phyloP scores from a whole-genome alignment of 352 stramenopile genomes.

The Pythium folliculosum region DNA sequence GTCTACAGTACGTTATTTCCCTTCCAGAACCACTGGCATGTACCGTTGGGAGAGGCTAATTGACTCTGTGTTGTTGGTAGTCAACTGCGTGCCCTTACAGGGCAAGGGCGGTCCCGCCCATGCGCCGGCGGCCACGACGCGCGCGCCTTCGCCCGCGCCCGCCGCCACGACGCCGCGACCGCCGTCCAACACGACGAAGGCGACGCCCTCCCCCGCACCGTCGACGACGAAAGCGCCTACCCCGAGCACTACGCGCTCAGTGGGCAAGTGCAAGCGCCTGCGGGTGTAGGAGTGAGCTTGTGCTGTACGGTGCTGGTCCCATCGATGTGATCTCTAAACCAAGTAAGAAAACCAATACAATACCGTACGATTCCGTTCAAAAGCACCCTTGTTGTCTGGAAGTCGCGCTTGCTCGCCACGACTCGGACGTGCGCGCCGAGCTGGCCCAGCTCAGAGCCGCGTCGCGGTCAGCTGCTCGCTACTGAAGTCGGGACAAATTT shows the following conservation, averaged over 20 bases:
- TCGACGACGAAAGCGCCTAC: background rate
- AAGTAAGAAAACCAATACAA: no score
- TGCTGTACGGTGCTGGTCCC: background rate
- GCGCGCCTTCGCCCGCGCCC: no score
- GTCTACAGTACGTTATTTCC: conserved; percentile 31
- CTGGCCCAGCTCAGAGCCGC: no score
- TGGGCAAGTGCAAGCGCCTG: background rate
- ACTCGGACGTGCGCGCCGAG: no score
- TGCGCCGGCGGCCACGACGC: background rate
- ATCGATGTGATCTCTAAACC: background rate
- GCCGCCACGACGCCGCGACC: background rate
- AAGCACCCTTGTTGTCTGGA: no score
- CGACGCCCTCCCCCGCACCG: background rate
- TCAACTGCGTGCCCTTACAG: background rate
- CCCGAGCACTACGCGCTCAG: background rate
- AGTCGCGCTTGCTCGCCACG: no score
- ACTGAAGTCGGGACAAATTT: no score
- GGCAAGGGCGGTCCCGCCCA: background rate
- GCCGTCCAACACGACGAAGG: background rate
- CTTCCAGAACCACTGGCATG: background rate
- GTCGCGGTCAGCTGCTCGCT: no score
- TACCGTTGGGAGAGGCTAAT: background rate
- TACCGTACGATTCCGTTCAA: no score
- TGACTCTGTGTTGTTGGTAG: background rate
- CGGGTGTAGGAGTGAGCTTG: background rate